Conservation (phyloP, 108 stramenopile species). For the Schizochytrium sp. region DNA sequence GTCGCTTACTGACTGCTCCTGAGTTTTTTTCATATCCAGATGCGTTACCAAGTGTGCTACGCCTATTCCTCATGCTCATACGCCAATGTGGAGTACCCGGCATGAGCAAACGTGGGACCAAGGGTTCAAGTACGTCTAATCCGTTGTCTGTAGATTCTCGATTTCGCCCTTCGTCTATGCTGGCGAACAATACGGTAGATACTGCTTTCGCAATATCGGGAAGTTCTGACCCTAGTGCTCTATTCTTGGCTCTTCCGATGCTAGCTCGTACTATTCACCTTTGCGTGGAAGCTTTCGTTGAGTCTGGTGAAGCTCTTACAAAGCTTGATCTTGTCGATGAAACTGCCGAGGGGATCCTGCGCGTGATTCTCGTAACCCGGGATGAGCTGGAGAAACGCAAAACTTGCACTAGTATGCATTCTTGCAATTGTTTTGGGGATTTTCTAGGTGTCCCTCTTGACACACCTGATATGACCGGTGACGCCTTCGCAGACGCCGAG, state of each 20-base stretch:
- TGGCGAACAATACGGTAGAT: too few relatives aligned
- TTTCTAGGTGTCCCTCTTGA: slow-evolving; percentile 33
- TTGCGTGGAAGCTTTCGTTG: background rate
- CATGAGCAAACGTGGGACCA: background rate
- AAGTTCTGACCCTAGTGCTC: background rate
- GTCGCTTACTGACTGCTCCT: background rate
- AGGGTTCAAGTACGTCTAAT: background rate
- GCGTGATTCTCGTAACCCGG: slow-evolving; percentile 22
- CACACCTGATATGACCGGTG: background rate
- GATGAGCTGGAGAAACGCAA: slow-evolving; percentile 53
- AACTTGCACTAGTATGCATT: background rate
- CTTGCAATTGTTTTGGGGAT: slow-evolving; percentile 37
- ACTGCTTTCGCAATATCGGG: too few relatives aligned
- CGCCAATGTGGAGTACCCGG: slow-evolving; percentile 10
- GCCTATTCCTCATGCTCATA: background rate
- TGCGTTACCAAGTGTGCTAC: background rate
- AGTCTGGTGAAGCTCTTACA: background rate
- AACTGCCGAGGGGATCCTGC: background rate
- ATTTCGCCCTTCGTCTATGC: too few relatives aligned
- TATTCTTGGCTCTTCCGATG: background rate
- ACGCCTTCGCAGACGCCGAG: background rate
- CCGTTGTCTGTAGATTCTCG: too few relatives aligned
- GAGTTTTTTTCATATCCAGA: background rate
- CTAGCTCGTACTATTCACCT: slow-evolving; percentile 7
- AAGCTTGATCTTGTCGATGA: background rate